Evolutionary conservation across 1,139 yeast genomes (phyloP), one percentile per base, ranked within the genome.

Genomic region (Scheffersomyces parashehatae): DNA sequence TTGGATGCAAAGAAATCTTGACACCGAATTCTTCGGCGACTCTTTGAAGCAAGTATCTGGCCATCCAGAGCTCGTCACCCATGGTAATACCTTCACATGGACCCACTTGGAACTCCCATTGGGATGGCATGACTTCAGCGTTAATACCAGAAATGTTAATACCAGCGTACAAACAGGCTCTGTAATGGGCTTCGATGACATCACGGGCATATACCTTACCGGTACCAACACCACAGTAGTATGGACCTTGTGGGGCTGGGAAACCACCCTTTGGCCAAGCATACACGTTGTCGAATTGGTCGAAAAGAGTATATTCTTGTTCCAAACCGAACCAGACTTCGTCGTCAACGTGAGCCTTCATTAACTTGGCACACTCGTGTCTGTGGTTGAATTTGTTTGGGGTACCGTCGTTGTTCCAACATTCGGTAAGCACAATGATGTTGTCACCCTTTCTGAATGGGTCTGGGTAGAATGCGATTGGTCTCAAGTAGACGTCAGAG

Each of bases 211-310:
- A 88, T 51, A 93, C 99, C 77, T 89, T 91, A 65, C 98, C 97
- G 62, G 97, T 83, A 76, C 99, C 99, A 55, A 93, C 99, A 83
- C 99, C 99, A 80, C 99, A 93, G 85, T 93, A 93, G 86, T 91
- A 93, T 50, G 99, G 99, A 58, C 99, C 99, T 78, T 93, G 99
- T 55, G 99, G 99, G 56, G 97, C 99, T 67, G 99, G 99, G 93
- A 82, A 93, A 51, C 99, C 99, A 61, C 98, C 98, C 79, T 88
- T 83, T 73, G 99, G 99, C 99, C 99, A 93, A 58, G 97, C 98
- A 73, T 90, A 93, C 49, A 88, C 93, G 60, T 86, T 76, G 69
- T 88, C 96, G 62, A 70, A 85, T 70, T 88, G 86, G 71, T 93
- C 99, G 65, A 93, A 88, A 67, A 93, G 77, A 54, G 99, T 93